Conservation (phyloP, 495 filamentous ascomycete species). For the Neurospora tetrasperma region DNA sequence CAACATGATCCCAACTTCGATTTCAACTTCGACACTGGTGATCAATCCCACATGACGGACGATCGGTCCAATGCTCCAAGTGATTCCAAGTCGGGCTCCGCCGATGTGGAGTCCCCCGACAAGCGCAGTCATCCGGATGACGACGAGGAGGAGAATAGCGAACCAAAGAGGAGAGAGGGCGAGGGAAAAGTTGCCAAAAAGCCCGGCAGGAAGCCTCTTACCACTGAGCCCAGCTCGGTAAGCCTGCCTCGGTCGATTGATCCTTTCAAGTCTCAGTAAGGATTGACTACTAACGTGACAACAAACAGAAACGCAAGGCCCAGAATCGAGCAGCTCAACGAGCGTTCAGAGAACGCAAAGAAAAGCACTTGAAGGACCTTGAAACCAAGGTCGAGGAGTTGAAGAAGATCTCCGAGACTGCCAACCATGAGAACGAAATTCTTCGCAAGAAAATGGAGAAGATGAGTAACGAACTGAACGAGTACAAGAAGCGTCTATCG, state of each 20-base stretch:
- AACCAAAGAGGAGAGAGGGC: slow-evolving; percentile 71
- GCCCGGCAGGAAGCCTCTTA: slow-evolving; percentile 91
- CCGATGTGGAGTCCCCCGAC: slow-evolving; percentile 60
- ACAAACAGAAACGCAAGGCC: slow-evolving; percentile 83
- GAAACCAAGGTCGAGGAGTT: slow-evolving; percentile 90
- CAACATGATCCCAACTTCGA: slow-evolving; percentile 39
- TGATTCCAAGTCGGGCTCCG: slow-evolving; percentile 39
- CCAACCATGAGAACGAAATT: slow-evolving; percentile 78
- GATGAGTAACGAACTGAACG: slow-evolving; percentile 71
- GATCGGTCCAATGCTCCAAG: slow-evolving; percentile 52
- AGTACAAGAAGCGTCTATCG: slow-evolving; percentile 80
- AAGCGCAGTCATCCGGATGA: slow-evolving; percentile 76
- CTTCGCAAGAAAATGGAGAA: slow-evolving; percentile 81
- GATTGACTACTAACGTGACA: slow-evolving; percentile 32
- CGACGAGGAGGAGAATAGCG: slow-evolving; percentile 48
- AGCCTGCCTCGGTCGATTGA: slow-evolving; percentile 26
- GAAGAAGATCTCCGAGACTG: slow-evolving; percentile 72
- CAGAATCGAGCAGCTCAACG: slow-evolving; percentile 96
- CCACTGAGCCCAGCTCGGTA: slow-evolving; percentile 91
- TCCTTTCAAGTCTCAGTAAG: background rate
- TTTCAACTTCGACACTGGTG: slow-evolving; percentile 59
- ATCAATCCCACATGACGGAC: slow-evolving; percentile 63
- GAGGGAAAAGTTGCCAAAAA: slow-evolving; percentile 77
- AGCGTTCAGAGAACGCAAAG: slow-evolving; percentile 95
- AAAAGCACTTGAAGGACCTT: slow-evolving; percentile 92